A percentile compares a stretch with the other conserved stretches of the same genome.
Evolutionary conservation across 192 early-diverging fungal genomes (phyloP).

Genomic region (Piromyces finnis): DNA sequence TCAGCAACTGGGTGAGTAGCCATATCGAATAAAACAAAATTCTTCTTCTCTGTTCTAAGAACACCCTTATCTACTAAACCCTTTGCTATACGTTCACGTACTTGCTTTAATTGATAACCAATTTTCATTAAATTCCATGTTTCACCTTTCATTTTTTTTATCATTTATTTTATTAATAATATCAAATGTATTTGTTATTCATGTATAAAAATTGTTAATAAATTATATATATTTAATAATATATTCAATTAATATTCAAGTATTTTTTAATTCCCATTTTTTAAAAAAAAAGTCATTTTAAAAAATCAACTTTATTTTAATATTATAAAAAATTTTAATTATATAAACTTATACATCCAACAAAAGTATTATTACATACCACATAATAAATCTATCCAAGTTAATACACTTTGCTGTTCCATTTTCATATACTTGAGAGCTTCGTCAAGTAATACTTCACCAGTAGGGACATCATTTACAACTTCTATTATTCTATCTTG

Average conservation of each 20-base stretch:
- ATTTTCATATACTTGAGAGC: slow-evolving; percentile 75
- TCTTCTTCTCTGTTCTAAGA: slow-evolving; percentile 84
- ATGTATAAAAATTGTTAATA: too few relatives aligned
- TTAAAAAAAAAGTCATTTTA: too few relatives aligned
- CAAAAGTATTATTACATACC: too few relatives aligned
- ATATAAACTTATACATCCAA: too few relatives aligned
- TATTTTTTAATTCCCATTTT: too few relatives aligned
- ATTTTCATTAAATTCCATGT: slow-evolving; percentile 97
- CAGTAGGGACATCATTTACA: slow-evolving; percentile 60
- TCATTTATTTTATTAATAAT: not conserved
- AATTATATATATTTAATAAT: not conserved
- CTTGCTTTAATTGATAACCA: slow-evolving; percentile 93
- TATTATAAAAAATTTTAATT: too few relatives aligned
- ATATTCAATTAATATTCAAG: too few relatives aligned
- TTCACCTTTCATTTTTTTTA: slow-evolving; percentile 49
- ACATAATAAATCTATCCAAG: slow-evolving; percentile 96
- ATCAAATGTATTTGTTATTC: too few relatives aligned
- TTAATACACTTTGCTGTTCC: slow-evolving; percentile 67
- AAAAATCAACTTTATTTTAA: too few relatives aligned
- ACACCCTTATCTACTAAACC: slow-evolving; percentile 98
- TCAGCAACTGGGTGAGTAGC: slow-evolving; percentile 92
- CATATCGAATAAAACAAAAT: slow-evolving; percentile 93
- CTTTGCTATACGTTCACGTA: slow-evolving; percentile 87
- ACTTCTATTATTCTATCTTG: slow-evolving; percentile 75
- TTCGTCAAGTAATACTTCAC: slow-evolving; percentile 91